Evolutionary conservation across 441 rosid species (phyloP).

Genomic region (Adansonia madagascariensis): DNA sequence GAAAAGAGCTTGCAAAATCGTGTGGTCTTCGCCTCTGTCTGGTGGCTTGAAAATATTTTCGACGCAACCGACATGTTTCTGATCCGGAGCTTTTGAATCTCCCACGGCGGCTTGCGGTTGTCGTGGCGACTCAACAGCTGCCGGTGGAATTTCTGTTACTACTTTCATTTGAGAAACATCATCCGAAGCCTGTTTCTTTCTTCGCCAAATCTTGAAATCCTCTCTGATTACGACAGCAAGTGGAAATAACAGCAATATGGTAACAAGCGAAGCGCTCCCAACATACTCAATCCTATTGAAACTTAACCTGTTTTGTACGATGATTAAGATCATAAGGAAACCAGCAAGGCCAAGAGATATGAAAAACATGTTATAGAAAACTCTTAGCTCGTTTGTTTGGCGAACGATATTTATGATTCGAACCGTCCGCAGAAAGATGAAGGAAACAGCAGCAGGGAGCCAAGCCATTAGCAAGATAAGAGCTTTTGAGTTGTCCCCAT

Average conservation of each 20-base stretch:
- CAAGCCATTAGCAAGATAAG: constrained; percentile 64
- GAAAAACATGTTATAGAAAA: constrained; percentile 56
- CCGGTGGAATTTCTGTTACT: constrained; percentile 36
- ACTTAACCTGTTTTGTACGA: constrained; percentile 42
- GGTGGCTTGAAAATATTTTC: constrained; percentile 49
- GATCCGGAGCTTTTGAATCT: constrained; percentile 7
- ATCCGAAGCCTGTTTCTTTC: constrained; percentile 24
- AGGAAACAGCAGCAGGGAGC: constrained; percentile 48
- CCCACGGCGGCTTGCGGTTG: background rate
- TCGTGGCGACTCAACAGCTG: background rate
- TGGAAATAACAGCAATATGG: constrained; percentile 52
- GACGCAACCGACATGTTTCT: constrained; percentile 32
- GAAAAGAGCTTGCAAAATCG: constrained; percentile 58
- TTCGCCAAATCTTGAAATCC: constrained; percentile 49
- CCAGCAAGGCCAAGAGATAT: constrained; percentile 64
- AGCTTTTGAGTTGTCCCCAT: constrained; percentile 48
- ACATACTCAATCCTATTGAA: constrained; percentile 48
- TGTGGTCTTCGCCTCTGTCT: constrained; percentile 55
- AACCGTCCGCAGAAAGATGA: constrained; percentile 54
- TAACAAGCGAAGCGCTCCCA: constrained; percentile 49
- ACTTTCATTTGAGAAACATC: constrained; percentile 30
- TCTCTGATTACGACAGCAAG: constrained; percentile 49
- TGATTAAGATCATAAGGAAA: constrained; percentile 57
- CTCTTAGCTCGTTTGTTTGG: constrained; percentile 44
- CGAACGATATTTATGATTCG: constrained; percentile 46